These are phyloP conservation scores for Chlorokybus atmophyticus DNA, from an alignment of 139 green algal genomes.

Conservation along the genomic window DNA sequence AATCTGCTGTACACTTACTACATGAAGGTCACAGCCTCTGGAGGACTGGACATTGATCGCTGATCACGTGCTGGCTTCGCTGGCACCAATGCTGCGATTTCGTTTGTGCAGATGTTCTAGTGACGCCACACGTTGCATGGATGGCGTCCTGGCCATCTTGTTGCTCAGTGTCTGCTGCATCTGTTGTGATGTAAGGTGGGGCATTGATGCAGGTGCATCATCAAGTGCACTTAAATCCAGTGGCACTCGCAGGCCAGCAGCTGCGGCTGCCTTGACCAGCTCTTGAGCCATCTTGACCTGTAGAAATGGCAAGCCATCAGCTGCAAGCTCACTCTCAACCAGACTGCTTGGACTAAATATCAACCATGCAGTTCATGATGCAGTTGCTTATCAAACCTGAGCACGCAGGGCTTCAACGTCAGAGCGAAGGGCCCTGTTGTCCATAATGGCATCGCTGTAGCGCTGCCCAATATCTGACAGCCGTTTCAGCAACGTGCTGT, in stretches of 20 bases:
- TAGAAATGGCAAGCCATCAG: background rate
- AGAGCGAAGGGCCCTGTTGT: slow-evolving; percentile 23
- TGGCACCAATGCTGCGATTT: background rate
- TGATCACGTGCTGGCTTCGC: too few species aligned
- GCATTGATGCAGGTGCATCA: background rate
- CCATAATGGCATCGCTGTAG: slow-evolving; percentile 19
- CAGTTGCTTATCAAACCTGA: slow-evolving; percentile 11
- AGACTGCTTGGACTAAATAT: too few species aligned
- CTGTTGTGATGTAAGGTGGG: background rate
- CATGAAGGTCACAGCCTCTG: too few species aligned
- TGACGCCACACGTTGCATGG: slow-evolving; percentile 5
- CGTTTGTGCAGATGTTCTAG: slow-evolving; percentile 15
- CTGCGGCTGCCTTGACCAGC: background rate
- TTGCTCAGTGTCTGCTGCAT: background rate
- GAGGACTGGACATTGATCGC: too few species aligned
- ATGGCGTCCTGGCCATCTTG: slow-evolving; percentile 4
- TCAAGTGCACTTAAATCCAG: background rate
- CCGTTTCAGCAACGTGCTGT: slow-evolving; percentile 13
- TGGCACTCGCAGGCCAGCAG: background rate
- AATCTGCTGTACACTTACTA: too few species aligned
- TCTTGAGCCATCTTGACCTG: background rate
- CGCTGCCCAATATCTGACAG: slow-evolving; percentile 27
- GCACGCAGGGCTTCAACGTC: slow-evolving; percentile 21
- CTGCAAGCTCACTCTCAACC: background rate
- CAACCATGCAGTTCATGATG: background rate